Evolutionary conservation across 371 early-diverging fungal species (phyloP), one percentile per base, ranked within the genome.

Genomic region (Syncephalastrum contaminatum): DNA sequence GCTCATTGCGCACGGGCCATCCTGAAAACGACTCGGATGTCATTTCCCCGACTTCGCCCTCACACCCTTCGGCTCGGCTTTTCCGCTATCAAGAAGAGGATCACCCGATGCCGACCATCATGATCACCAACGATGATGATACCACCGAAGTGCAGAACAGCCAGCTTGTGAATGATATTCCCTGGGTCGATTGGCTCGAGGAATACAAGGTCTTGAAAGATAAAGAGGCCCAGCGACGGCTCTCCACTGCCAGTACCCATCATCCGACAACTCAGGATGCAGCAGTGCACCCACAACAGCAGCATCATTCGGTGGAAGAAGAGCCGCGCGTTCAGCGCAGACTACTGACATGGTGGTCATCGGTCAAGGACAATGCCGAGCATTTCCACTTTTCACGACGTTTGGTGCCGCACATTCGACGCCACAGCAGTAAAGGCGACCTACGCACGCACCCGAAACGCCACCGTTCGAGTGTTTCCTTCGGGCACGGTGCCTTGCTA

Each of bases 141-240:
- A 13, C 27, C 7, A 52, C n/a, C 41, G 51, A 51, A 39, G 40
- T 40, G 40, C 13, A 40, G 40, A 40, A 40, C 14, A 41, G 51
- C 22, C 36, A 51, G 13, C 21, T 19, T 12, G 44, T 58, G 18
- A 63, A 60, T 30, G 67, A 60, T 13, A 53, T 75, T 42, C 70
- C 76, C 4, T 80, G 80, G 80, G 71, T 80, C 3, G 76, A 80
- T 46, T 75, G 80, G 80, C 51, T 75, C 10, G 74, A 73, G 39
- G 80, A 80, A 46, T 73, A 80, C 39, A 70, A 68, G 27, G 52
- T 63, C 1, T 12, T 66, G 25, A 69, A 69, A 55, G 49, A 39
- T 14, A 50, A 47, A 24, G 64, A 69, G 45, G 39, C 56, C 3
- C 50, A 58, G 16, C 55, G 69, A 20, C 58, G 60, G 49, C 60